Percentiles rank a stretch among this genome's conserved stretches.
phyloP scores from a whole-genome alignment of 495 filamentous ascomycete genomes.

The Neurospora sp. region DNA sequence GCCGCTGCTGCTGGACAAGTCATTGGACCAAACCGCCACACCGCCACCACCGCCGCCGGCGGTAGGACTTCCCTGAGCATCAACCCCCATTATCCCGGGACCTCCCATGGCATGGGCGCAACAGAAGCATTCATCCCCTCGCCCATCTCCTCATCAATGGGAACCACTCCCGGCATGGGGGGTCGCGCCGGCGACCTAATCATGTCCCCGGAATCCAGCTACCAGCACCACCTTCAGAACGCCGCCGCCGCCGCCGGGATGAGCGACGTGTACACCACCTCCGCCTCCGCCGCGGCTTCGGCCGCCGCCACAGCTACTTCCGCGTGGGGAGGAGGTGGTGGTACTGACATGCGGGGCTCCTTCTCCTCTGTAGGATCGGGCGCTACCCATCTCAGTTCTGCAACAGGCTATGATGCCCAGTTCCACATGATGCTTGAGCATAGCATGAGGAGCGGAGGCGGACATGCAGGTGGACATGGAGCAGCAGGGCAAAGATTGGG shows the following conservation, averaged over 20 bases:
- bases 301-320: conserved; percentile 9
- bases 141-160: neutral
- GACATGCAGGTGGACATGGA: neutral
- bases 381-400: neutral
- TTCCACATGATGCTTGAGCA: neutral
- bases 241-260: conserved; percentile 11
- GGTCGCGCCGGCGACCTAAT: conserved; percentile 18
- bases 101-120: neutral
- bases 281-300: neutral
- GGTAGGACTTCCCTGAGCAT: neutral
- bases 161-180: neutral
- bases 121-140: neutral
- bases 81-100: neutral
- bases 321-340: neutral
- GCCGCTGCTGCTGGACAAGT: neutral
- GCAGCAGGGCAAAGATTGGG: neutral
- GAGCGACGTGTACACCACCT: conserved; percentile 1
- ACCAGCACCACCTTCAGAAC: conserved; percentile 28
- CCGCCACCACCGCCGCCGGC: neutral
- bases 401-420: neutral
- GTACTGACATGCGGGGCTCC: neutral
- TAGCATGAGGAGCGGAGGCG: neutral
- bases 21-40: neutral
- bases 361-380: neutral
- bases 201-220: conserved; percentile 35